Evolutionary conservation across 257 asterid species (phyloP).

Genomic region (Cruciata laevipes): DNA sequence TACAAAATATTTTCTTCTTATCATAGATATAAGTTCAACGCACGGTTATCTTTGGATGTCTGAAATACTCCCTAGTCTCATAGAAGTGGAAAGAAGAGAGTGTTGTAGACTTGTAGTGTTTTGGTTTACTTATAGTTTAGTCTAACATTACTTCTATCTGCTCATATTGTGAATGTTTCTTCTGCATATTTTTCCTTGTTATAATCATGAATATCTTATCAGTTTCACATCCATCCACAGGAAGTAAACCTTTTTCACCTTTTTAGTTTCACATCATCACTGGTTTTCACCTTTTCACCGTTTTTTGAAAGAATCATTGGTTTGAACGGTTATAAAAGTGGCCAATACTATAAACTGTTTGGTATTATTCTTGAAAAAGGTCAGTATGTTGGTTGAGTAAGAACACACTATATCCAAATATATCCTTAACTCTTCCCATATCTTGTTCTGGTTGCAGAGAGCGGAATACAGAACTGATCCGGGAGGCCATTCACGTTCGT

Average conservation of each 20-base stretch:
- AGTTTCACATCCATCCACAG: background rate
- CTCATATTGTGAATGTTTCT: background rate
- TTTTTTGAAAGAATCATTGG: too few relatives aligned
- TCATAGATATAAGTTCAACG: background rate
- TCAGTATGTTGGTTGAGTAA: background rate
- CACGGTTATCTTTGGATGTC: background rate
- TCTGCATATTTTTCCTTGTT: constrained; percentile 2
- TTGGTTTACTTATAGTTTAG: background rate
- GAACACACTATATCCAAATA: background rate
- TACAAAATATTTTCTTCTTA: background rate
- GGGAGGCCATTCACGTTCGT: constrained; percentile 81
- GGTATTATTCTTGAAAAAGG: background rate
- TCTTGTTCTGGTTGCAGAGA: constrained; percentile 47
- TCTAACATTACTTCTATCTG: background rate
- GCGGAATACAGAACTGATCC: constrained; percentile 65
- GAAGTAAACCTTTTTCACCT: background rate
- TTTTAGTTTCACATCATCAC: too few relatives aligned
- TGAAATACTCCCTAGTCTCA: background rate
- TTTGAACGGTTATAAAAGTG: background rate
- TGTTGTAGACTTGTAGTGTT: background rate
- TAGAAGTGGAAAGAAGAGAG: background rate
- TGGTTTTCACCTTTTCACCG: too few relatives aligned
- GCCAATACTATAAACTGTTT: background rate
- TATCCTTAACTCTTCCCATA: background rate
- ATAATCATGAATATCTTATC: background rate